These are phyloP conservation scores for Sphenostylis stenocarpa DNA, from an alignment of 306 rosid species.

Conservation along the genomic window DNA sequence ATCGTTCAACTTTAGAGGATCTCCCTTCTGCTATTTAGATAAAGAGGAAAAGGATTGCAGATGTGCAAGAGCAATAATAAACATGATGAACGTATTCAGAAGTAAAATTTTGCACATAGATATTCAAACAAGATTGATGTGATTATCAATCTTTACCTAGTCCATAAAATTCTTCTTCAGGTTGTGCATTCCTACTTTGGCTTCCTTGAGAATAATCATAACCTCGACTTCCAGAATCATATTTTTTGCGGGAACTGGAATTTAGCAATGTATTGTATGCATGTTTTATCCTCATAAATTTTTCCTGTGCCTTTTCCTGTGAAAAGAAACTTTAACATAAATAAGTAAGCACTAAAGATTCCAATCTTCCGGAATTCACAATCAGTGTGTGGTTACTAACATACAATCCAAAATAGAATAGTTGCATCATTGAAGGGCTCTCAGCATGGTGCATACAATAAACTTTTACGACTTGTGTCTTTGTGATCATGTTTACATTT, in stretches of 20 bases:
- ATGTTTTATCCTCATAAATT: conserved; percentile 90
- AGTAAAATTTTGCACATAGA: conserved; percentile 2
- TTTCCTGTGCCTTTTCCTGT: conserved; percentile 88
- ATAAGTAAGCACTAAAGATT: conserved; percentile 21
- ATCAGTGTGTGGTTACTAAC: neutral
- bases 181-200: conserved; percentile 51
- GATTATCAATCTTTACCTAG: conserved; percentile 53
- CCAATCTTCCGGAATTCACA: neutral
- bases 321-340: conserved; percentile 22
- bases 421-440: conserved; percentile 5
- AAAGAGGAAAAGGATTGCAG: neutral
- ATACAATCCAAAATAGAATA: conserved; percentile 7
- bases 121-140: conserved; percentile 20
- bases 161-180: conserved; percentile 86
- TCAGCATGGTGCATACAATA: neutral
- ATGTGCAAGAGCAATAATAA: neutral
- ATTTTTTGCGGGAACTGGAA: conserved; percentile 74
- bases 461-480: neutral
- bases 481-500: neutral
- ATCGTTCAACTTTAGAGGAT: neutral
- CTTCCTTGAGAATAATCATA: conserved; percentile 62
- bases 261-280: conserved; percentile 82
- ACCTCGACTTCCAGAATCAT: conserved; percentile 56
- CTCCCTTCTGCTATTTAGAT: neutral
- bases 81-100: conserved; percentile 3